A percentile compares a stretch with the other conserved stretches of the same genome.
Evolutionary conservation across 1,284 basidiomycete genomes (phyloP).

Genomic region (Hortiboletus rubellus): DNA sequence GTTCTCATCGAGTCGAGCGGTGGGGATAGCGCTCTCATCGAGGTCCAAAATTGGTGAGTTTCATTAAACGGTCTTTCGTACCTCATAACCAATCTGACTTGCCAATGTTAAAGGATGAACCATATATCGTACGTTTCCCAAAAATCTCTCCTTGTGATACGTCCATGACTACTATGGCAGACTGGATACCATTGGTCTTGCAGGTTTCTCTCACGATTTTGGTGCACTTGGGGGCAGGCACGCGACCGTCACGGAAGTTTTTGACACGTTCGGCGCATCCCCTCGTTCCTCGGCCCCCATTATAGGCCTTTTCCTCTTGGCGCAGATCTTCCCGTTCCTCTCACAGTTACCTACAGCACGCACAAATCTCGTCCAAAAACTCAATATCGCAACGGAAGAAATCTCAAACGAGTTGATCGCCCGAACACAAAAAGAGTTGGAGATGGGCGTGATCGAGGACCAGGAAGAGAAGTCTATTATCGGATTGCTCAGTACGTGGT

Average conservation of each 20-base stretch:
- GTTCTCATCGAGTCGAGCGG: conserved; percentile 39
- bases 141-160: not conserved
- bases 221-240: conserved; percentile 40
- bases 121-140: conserved; percentile 41
- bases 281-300: not conserved
- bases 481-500: too few species aligned
- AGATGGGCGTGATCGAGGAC: too few species aligned
- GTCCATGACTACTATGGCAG: conserved; percentile 34
- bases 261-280: not conserved
- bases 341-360: not conserved
- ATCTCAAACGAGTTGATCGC: too few species aligned
- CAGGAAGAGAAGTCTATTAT: too few species aligned
- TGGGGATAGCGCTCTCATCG: conserved; percentile 40
- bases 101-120: conserved; percentile 42
- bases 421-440: too few species aligned
- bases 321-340: conserved; percentile 15
- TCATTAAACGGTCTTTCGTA: not conserved
- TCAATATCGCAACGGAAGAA: too few species aligned
- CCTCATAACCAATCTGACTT: not conserved
- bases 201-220: conserved; percentile 48
- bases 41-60: conserved; percentile 43
- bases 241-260: conserved; percentile 9
- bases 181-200: conserved; percentile 37
- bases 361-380: too few species aligned
- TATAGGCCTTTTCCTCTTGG: not conserved